Base-by-base conservation (phyloP, 768 basidiomycete species). In the Sarcodon sp. region DNA sequence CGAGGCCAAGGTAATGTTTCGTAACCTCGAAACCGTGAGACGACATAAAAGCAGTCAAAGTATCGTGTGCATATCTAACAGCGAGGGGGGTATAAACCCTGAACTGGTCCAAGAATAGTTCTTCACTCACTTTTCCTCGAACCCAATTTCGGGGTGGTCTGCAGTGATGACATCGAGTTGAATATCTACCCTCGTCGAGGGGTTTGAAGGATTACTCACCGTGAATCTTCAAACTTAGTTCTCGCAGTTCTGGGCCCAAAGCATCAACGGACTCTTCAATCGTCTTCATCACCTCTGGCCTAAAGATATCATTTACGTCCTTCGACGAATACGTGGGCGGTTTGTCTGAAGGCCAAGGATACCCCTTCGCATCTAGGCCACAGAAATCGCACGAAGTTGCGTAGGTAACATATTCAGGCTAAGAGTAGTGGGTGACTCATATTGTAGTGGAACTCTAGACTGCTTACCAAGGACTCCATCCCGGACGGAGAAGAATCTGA, bases 191-290 rank as follows among this genome's bases (percentile, higher is more conserved):
- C 2, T 33, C 51, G 4, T 4, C 21, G 21, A 27, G 43, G 35
- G 44, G 44, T 43, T 54, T 41, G 34, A 43, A 49, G 15, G 41
- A 35, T 52, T 34, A 51, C 73, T 51, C 58, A 87, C 87, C 72
- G 56, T 87, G 85, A 34, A 90, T 85, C 31, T 76, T 66, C 52
- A 86, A 59, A 57, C 85, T 87, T 36, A 90, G 64, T 18, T 72
- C 59, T 21, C 84, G 75, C 36, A 90, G 68, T 45, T 74, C 63
- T 6, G 67, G 52, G 47, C 70, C 68, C 11, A 83, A 63, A 46
- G 67, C 58, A 54, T 81, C 71, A 45, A 90, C 54, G 37, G 66
- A 66, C 3, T 58, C 53, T 46, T 80, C 76, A 48, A 89, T 73
- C 6, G 75, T 74, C 27, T 64, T 59, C 43, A 75, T 57, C n/a